These are phyloP conservation scores for Candida maltosa DNA, from an alignment of 805 yeast species.

Conservation along the genomic window DNA sequence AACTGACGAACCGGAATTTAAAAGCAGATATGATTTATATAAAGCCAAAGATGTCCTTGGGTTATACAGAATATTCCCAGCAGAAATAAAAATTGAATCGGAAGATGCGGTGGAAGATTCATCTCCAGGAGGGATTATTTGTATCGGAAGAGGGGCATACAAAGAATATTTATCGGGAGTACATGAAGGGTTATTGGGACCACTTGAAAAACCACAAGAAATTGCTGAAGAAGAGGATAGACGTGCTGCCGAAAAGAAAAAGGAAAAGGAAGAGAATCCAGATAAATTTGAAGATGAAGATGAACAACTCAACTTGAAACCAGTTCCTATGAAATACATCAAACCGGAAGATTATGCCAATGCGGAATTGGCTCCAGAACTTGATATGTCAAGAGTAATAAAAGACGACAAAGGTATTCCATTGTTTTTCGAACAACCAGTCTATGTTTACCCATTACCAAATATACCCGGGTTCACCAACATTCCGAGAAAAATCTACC, in stretches of 20 bases:
- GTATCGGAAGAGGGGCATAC: conserved; percentile 93
- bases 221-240: conserved; percentile 4
- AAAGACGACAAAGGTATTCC: conserved; percentile 45
- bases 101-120: conserved; percentile 40
- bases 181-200: conserved; percentile 94
- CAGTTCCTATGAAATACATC: conserved; percentile 66
- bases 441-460: conserved; percentile 72
- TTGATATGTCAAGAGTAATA: conserved; percentile 33
- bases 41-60: conserved; percentile 53
- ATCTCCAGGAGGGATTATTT: conserved; percentile 85
- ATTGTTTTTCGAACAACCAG: conserved; percentile 70
- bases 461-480: conserved; percentile 75
- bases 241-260: not conserved
- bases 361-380: conserved; percentile 59
- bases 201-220: conserved; percentile 50
- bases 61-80: conserved; percentile 37
- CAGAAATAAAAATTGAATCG: conserved; percentile 40
- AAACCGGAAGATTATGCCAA: conserved; percentile 52
- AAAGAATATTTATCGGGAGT: conserved; percentile 89
- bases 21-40: conserved; percentile 35
- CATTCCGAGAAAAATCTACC: conserved; percentile 70
- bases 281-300: conserved; percentile 1
- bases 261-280: conserved; percentile 4
- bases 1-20: conserved; percentile 25
- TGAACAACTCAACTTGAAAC: conserved; percentile 18